phyloP scores from a whole-genome alignment of 108 stramenopile species.

The Aureococcus anophagefferens region DNA sequence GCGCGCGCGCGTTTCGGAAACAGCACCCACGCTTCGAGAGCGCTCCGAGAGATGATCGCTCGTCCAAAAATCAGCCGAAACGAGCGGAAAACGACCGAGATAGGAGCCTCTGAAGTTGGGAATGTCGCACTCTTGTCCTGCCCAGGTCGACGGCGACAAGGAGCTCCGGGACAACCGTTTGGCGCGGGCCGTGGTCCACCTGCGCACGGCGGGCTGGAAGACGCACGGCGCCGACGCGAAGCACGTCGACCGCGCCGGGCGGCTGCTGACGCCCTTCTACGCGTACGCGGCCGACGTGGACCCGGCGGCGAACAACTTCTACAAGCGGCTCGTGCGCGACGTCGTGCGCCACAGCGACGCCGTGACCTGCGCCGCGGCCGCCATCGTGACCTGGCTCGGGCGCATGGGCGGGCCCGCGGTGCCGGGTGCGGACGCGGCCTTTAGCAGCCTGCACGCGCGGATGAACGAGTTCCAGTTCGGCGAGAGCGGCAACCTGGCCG shows the following conservation, averaged over 20 bases:
- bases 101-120: too few relatives aligned
- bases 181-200: neutral
- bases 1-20: too few relatives aligned
- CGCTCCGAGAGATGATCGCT: too few relatives aligned
- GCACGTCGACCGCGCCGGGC: neutral
- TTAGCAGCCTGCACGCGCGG: slow-evolving; percentile 5
- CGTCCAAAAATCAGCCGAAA: too few relatives aligned
- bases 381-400: slow-evolving; percentile 2
- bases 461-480: slow-evolving; percentile 15
- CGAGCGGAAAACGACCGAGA: too few relatives aligned
- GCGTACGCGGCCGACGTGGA: neutral
- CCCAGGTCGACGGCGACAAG: too few relatives aligned
- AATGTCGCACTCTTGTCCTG: too few relatives aligned
- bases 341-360: neutral
- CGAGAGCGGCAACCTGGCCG: neutral
- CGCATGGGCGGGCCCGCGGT: neutral
- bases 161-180: neutral
- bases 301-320: neutral
- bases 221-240: neutral
- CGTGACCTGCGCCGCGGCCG: neutral
- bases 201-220: neutral
- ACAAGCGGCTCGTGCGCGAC: neutral
- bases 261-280: neutral
- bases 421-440: neutral
- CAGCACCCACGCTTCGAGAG: too few relatives aligned